Evolutionary conservation across 495 filamentous ascomycete genomes (phyloP).

Genomic region (Aspergillus saccharolyticus): DNA sequence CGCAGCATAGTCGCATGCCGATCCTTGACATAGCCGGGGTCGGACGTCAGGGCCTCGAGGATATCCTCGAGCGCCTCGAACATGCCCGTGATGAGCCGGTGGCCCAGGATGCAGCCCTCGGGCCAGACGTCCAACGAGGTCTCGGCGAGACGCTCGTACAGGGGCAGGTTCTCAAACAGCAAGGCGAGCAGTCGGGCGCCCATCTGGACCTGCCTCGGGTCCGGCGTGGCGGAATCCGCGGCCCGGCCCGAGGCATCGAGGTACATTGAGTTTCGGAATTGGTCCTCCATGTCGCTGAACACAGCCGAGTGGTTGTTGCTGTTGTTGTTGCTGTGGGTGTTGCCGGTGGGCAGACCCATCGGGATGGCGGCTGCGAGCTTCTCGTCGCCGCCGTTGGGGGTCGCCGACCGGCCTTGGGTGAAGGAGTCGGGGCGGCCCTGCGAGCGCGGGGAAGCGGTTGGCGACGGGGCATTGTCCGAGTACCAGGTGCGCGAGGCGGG

Average conservation of each 20-base stretch:
- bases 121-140: slow-evolving; percentile 16
- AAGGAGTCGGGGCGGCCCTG: not conserved
- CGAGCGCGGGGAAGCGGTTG: not conserved
- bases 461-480: not conserved
- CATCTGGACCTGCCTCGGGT: slow-evolving; percentile 17
- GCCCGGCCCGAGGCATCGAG: not conserved
- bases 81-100: slow-evolving; percentile 4
- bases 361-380: not conserved
- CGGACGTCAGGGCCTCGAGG: not conserved
- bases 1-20: slow-evolving; percentile 2
- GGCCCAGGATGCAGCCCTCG: slow-evolving; percentile 22
- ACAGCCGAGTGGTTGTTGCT: not conserved
- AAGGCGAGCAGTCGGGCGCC: slow-evolving; percentile 19
- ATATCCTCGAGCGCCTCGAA: slow-evolving; percentile 1
- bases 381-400: slow-evolving; percentile 1
- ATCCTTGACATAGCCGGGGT: slow-evolving; percentile 4
- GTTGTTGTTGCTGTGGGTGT: too few relatives aligned
- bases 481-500: slow-evolving; percentile 19
- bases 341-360: not conserved
- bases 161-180: slow-evolving; percentile 19
- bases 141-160: slow-evolving; percentile 19
- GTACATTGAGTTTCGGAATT: not conserved
- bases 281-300: not conserved
- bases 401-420: not conserved
- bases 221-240: slow-evolving; percentile 7